Evolutionary conservation across 2,329 filamentous ascomycete species (phyloP).

Genomic region (Monilinia aucupariae): DNA sequence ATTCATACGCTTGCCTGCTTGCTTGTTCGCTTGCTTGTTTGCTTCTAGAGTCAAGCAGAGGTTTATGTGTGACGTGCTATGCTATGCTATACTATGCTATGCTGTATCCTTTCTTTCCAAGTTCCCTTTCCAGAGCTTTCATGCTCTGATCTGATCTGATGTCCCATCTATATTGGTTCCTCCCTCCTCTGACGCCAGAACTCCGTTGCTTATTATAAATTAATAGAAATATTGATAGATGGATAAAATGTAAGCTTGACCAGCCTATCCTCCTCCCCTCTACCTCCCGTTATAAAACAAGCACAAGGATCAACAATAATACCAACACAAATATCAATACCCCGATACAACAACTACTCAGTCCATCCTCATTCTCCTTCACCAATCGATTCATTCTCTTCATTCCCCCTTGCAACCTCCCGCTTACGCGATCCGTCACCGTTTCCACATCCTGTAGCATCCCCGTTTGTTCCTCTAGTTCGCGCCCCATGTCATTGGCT

Average conservation of each 20-base stretch:
- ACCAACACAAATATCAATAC: slow-evolving; percentile 85
- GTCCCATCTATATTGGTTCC: not conserved
- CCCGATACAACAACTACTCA: slow-evolving; percentile 86
- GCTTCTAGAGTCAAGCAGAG: not conserved
- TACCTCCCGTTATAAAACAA: slow-evolving; percentile 46
- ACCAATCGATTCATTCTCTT: slow-evolving; percentile 82
- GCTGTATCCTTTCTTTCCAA: not conserved
- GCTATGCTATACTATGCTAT: too few species aligned
- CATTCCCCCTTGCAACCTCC: slow-evolving; percentile 78
- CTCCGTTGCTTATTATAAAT: not conserved
- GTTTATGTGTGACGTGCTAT: too few species aligned
- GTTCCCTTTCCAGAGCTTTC: not conserved
- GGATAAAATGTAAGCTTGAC: not conserved
- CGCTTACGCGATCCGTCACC: slow-evolving; percentile 80
- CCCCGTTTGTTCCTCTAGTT: slow-evolving; percentile 89
- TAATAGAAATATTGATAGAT: not conserved
- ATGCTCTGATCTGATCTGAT: too few species aligned
- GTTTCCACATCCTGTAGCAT: slow-evolving; percentile 82
- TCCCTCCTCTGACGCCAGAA: not conserved
- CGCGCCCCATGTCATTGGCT: slow-evolving; percentile 91
- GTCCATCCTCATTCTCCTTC: slow-evolving; percentile 79
- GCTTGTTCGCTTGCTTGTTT: not conserved
- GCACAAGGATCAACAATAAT: slow-evolving; percentile 72
- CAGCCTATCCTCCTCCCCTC: too few species aligned
- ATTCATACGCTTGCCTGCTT: not conserved